phyloP scores from a whole-genome alignment of 495 filamentous ascomycete genomes.

The Xylaria castorea region DNA sequence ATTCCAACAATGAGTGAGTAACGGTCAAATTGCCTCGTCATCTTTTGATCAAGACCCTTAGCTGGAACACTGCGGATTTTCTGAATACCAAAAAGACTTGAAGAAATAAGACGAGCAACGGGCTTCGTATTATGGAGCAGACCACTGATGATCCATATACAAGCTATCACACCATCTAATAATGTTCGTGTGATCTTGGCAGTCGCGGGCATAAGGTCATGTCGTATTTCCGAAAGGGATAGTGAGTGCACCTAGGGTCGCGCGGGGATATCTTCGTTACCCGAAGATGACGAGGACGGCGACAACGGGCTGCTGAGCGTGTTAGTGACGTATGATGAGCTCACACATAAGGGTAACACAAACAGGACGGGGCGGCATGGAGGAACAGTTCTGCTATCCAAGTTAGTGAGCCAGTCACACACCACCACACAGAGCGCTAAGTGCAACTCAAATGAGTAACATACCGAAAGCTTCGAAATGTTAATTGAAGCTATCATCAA shows the following conservation, averaged over 20 bases:
- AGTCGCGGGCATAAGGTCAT: slow-evolving; percentile 65
- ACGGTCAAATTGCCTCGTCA: slow-evolving; percentile 57
- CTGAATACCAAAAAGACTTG: slow-evolving; percentile 74
- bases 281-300: too few species aligned
- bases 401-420: too few species aligned
- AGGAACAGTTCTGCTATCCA: too few species aligned
- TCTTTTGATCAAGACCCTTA: slow-evolving; percentile 53
- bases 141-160: slow-evolving; percentile 88
- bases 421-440: too few species aligned
- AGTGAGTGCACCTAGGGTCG: slow-evolving; percentile 74
- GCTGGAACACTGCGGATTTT: slow-evolving; percentile 50
- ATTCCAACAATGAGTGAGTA: slow-evolving; percentile 72
- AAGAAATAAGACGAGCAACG: slow-evolving; percentile 71
- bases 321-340: too few species aligned
- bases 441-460: too few species aligned
- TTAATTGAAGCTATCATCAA: too few species aligned
- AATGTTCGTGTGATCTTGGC: slow-evolving; percentile 50
- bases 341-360: too few species aligned
- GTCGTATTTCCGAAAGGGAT: slow-evolving; percentile 80
- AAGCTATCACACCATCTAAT: slow-evolving; percentile 85
- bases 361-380: too few species aligned
- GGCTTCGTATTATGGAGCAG: slow-evolving; percentile 74
- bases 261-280: too few species aligned
- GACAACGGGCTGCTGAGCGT: too few species aligned
- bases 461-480: too few species aligned